phyloP scores from a whole-genome alignment of 345 rosid species.

The Citrus reticulata region DNA sequence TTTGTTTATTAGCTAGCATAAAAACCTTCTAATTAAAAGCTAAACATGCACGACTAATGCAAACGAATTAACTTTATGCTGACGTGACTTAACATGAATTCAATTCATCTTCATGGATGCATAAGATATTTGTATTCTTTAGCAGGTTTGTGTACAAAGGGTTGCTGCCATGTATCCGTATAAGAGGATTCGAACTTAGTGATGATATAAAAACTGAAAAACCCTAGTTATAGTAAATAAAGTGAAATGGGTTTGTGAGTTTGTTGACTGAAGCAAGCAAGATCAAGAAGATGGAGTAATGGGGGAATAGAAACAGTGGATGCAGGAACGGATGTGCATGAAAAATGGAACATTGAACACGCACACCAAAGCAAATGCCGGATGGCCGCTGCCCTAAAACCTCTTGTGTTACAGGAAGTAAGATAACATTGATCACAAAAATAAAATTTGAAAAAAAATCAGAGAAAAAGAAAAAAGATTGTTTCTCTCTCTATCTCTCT shows the following conservation, averaged over 20 bases:
- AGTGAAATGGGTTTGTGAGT: background rate
- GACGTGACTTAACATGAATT: background rate
- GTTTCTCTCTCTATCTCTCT: conserved; percentile 13
- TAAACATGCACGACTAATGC: background rate
- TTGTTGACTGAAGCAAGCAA: background rate
- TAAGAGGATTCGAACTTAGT: background rate
- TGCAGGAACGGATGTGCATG: background rate
- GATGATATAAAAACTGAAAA: background rate
- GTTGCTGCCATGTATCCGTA: background rate
- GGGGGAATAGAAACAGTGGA: background rate
- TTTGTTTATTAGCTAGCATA: background rate
- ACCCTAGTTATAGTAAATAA: background rate
- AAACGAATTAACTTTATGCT: background rate
- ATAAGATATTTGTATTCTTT: too few relatives aligned
- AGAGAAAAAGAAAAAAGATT: conserved; percentile 2
- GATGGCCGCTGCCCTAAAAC: background rate
- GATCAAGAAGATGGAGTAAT: background rate
- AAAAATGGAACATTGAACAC: conserved; percentile 18
- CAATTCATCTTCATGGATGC: background rate
- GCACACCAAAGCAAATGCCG: conserved; percentile 24
- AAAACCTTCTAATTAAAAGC: background rate
- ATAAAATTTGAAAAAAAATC: background rate
- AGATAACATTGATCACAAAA: background rate
- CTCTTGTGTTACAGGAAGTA: conserved; percentile 5
- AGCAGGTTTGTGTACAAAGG: background rate